Conservation (phyloP, 2,329 filamentous ascomycete genomes). For the Fusarium fujikuroi region DNA sequence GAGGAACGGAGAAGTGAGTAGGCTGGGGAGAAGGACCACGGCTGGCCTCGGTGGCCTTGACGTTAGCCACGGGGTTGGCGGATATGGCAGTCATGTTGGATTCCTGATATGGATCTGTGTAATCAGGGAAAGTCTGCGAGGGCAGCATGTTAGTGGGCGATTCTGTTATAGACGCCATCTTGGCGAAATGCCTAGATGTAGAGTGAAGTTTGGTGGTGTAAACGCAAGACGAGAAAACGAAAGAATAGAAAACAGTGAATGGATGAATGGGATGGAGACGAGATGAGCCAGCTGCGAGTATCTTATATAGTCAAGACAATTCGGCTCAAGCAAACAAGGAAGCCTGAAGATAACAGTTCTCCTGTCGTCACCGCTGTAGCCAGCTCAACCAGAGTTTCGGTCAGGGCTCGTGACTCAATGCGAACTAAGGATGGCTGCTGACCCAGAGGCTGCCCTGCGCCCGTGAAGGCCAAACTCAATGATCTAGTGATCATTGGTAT, state of each 20-base stretch:
- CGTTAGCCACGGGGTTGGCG: constrained; percentile 55
- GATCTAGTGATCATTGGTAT: constrained; percentile 18
- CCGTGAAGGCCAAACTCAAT: constrained; percentile 26
- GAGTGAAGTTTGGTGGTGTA: constrained; percentile 15
- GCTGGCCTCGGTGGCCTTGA: constrained; percentile 54
- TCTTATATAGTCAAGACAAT: constrained; percentile 39
- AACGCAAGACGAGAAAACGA: constrained; percentile 23
- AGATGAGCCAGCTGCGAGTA: constrained; percentile 13
- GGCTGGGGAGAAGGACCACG: constrained; percentile 88
- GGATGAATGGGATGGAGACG: not conserved
- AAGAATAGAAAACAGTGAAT: constrained; percentile 14
- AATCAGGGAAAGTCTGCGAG: constrained; percentile 58
- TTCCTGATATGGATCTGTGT: constrained; percentile 54
- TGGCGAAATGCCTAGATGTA: constrained; percentile 32
- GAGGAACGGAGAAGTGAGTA: constrained; percentile 81
- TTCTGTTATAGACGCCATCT: constrained; percentile 52
- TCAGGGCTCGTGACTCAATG: constrained; percentile 27
- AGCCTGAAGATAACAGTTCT: constrained; percentile 26
- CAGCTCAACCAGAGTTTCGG: constrained; percentile 23
- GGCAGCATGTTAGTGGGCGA: constrained; percentile 55
- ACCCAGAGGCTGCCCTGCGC: constrained; percentile 31
- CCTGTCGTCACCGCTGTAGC: constrained; percentile 20
- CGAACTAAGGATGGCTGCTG: constrained; percentile 17
- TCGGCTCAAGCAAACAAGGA: constrained; percentile 6
- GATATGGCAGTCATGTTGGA: constrained; percentile 49